phyloP scores from a whole-genome alignment of 2,329 filamentous ascomycete genomes.

The Trichophyton benhamiae region DNA sequence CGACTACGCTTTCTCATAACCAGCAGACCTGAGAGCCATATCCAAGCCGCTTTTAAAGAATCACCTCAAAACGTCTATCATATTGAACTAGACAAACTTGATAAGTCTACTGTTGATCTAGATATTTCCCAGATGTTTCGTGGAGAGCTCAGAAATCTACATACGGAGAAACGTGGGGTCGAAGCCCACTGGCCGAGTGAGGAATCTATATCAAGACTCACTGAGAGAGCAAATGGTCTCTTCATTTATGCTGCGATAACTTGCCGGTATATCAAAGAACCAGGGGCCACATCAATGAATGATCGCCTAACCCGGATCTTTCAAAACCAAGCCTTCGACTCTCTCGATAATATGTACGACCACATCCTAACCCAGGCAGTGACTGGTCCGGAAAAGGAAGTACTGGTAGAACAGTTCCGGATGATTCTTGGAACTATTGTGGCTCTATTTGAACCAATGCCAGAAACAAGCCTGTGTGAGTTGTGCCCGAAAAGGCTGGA shows the following conservation, averaged over 20 bases:
- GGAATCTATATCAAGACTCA: not conserved
- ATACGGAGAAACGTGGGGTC: not conserved
- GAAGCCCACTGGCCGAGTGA: not conserved
- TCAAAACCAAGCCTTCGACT: constrained; percentile 13
- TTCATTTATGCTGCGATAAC: constrained; percentile 14
- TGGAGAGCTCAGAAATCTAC: not conserved
- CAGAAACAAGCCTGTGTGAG: constrained; percentile 10
- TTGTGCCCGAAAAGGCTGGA: not conserved
- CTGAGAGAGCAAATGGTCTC: not conserved
- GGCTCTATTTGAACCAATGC: constrained; percentile 16
- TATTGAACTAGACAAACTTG: constrained; percentile 18
- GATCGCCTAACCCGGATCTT: not conserved
- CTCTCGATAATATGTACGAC: constrained; percentile 11
- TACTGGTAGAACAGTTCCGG: constrained; percentile 14
- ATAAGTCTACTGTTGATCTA: constrained; percentile 11
- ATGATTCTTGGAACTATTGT: constrained; percentile 18
- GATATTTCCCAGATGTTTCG: not conserved
- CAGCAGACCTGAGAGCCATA: constrained; percentile 20
- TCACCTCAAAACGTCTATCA: constrained; percentile 13
- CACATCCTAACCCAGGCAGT: constrained; percentile 1
- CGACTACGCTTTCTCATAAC: constrained; percentile 19
- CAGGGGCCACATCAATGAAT: not conserved
- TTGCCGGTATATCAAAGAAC: constrained; percentile 16
- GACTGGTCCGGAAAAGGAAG: constrained; percentile 8
- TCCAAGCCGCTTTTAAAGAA: constrained; percentile 16